Evolutionary conservation across 2,329 filamentous ascomycete genomes (phyloP), one percentile per base, ranked within the genome.

Genomic region (Clarireedia hainanense): DNA sequence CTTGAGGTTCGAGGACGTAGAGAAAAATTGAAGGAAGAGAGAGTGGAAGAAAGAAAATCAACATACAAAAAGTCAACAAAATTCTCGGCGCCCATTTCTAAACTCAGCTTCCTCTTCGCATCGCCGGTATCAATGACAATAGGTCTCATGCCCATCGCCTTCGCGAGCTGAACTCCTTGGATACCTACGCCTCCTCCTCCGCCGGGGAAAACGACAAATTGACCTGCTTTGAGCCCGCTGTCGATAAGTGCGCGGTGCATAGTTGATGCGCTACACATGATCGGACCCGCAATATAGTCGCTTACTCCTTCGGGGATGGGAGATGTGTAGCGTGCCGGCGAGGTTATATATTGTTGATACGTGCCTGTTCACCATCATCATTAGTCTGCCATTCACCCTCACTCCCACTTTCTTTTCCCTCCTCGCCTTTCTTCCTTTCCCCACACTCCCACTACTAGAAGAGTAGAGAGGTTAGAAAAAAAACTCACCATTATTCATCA

Each of bases 301-400:
- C 70, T 67, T 0, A 83, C 74, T 0, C 75, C 78, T 36, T 82
- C 76, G 0, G 80, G 80, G 55, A 83, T 81, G 20, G 74, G 71
- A 0, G 73, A 74, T 3, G 59, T 59, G 27, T 64, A 62, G 47
- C 57, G 72, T 14, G 78, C 80, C 0, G 81, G 80, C 1, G 74
- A 76, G 12, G 75, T 72, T 40, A 83, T 69, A 64, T 84, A 85
- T 65, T 84, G 78, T 67, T 81, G 77, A 65, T 82, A 84, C 1
- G 78, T 78, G 1, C 80, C 75, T 69, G 30, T 23, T 3, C 14
- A 34, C 5, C 30, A 34, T 34, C 30, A 34, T 34, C 30, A 34
- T 34, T 34, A 34, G 30, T 12, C 12, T 34, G 10, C 30, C 5
- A 4, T 34, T 12, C 9, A 34, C 30, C 30, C 12, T 12, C 6